Conservation (phyloP, 2,329 filamentous ascomycete species). For the Colletotrichum navitas region DNA sequence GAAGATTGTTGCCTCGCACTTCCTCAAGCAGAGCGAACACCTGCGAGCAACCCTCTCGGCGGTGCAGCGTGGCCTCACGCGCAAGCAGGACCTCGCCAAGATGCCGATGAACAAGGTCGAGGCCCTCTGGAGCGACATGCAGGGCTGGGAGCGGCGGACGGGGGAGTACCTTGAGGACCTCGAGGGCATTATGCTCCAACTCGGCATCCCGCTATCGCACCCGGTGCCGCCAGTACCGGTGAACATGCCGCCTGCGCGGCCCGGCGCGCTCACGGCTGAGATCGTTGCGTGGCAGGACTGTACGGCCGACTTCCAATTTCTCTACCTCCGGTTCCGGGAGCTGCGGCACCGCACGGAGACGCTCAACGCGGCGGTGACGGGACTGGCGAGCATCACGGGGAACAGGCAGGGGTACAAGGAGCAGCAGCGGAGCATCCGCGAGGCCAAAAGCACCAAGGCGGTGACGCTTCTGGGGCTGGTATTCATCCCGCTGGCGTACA, state of each 20-base stretch:
- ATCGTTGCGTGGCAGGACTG: slow-evolving; percentile 41
- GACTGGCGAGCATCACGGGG: slow-evolving; percentile 45
- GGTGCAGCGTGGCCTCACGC: slow-evolving; percentile 45
- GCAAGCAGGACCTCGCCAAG: slow-evolving; percentile 45
- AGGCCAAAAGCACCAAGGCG: slow-evolving; percentile 46
- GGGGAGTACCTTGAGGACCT: slow-evolving; percentile 47
- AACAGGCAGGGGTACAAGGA: slow-evolving; percentile 45
- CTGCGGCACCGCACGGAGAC: slow-evolving; percentile 44
- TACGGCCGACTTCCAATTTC: slow-evolving; percentile 44
- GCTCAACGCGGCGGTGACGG: slow-evolving; percentile 45
- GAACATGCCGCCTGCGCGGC: background rate
- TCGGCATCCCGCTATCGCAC: slow-evolving; percentile 44
- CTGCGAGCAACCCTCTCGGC: slow-evolving; percentile 44
- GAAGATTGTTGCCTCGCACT: slow-evolving; percentile 47
- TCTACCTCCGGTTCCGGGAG: slow-evolving; percentile 44
- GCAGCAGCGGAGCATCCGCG: slow-evolving; percentile 46
- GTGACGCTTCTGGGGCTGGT: slow-evolving; percentile 46
- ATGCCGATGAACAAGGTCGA: slow-evolving; percentile 44
- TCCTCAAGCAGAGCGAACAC: slow-evolving; percentile 45
- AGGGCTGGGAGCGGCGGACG: slow-evolving; percentile 46
- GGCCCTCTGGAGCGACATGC: slow-evolving; percentile 47
- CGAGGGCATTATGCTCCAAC: slow-evolving; percentile 46
- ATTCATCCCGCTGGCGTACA: slow-evolving; percentile 46
- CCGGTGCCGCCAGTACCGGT: background rate
- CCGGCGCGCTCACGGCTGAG: slow-evolving; percentile 8